Conservation (phyloP, 2,329 filamentous ascomycete species). For the Epicoccum nigrum region DNA sequence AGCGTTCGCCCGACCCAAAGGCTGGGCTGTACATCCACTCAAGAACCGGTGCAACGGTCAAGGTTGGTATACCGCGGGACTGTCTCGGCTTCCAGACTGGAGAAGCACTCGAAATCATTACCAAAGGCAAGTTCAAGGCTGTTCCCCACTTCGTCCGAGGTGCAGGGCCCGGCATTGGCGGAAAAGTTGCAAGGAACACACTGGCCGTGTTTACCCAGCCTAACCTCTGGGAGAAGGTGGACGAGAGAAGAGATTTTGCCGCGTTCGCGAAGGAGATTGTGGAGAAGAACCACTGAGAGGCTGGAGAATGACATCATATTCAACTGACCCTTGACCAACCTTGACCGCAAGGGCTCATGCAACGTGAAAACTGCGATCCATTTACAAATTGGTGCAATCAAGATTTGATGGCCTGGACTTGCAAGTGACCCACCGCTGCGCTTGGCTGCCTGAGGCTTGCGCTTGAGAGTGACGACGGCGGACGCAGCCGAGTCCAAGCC, state of each 20-base stretch:
- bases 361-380: slow-evolving; percentile 10
- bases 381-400: not conserved
- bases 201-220: slow-evolving; percentile 97
- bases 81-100: slow-evolving; percentile 97
- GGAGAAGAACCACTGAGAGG: slow-evolving; percentile 51
- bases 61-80: slow-evolving; percentile 88
- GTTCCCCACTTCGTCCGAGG: slow-evolving; percentile 96
- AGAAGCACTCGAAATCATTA: slow-evolving; percentile 89
- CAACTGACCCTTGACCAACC: not conserved
- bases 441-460: not conserved
- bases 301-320: slow-evolving; percentile 15
- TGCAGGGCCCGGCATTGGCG: slow-evolving; percentile 61
- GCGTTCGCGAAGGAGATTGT: slow-evolving; percentile 69
- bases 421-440: slow-evolving; percentile 1
- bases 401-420: slow-evolving; percentile 9
- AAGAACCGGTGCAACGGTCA: slow-evolving; percentile 79
- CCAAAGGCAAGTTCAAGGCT: slow-evolving; percentile 86
- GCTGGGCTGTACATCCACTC: slow-evolving; percentile 95
- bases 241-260: slow-evolving; percentile 74
- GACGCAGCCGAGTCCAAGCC: slow-evolving; percentile 12
- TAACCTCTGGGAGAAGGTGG: slow-evolving; percentile 81
- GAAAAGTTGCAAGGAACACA: slow-evolving; percentile 70
- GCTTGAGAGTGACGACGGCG: slow-evolving; percentile 1
- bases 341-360: slow-evolving; percentile 16
- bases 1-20: slow-evolving; percentile 76